Percentiles rank a stretch among this genome's conserved stretches.
Conservation (phyloP, 176 grass and related monocot species). For the Eragrostis nindensis region DNA sequence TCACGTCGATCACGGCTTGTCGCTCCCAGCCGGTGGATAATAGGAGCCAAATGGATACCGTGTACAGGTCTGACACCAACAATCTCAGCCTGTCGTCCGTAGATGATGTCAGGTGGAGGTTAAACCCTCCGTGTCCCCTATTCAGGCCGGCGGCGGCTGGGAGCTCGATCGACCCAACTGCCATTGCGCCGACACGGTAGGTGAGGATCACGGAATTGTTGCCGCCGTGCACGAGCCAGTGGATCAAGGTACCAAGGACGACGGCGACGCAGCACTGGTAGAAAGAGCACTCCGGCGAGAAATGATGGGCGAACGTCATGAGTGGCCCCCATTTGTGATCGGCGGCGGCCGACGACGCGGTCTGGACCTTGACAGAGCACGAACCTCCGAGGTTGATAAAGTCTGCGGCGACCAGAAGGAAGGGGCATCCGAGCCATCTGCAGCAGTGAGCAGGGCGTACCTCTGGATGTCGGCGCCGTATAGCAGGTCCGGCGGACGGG, state of each 20-base stretch:
- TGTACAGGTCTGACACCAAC: not conserved
- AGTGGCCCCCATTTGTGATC: not conserved
- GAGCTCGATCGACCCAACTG: not conserved
- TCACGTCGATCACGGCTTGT: not conserved
- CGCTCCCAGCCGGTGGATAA: not conserved
- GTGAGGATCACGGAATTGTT: not conserved
- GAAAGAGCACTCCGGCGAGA: not conserved
- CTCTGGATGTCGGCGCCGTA: not conserved
- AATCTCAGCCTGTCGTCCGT: not conserved
- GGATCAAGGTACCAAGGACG: not conserved
- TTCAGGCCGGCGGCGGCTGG: not conserved
- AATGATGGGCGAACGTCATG: not conserved
- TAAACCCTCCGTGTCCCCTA: no score
- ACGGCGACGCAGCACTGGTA: not conserved
- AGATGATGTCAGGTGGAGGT: not conserved
- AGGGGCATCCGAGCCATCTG: not conserved
- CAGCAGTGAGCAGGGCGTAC: constrained; percentile 1
- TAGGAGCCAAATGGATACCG: not conserved
- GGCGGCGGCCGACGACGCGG: not conserved
- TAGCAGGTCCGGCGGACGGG: not conserved
- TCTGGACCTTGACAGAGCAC: not conserved
- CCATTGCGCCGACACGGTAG: not conserved
- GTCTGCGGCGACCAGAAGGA: not conserved
- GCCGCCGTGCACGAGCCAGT: not conserved
- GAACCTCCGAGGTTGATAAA: not conserved